These are phyloP conservation scores for Globisporangium parvum DNA, from an alignment of 352 stramenopile species.

Conservation along the genomic window DNA sequence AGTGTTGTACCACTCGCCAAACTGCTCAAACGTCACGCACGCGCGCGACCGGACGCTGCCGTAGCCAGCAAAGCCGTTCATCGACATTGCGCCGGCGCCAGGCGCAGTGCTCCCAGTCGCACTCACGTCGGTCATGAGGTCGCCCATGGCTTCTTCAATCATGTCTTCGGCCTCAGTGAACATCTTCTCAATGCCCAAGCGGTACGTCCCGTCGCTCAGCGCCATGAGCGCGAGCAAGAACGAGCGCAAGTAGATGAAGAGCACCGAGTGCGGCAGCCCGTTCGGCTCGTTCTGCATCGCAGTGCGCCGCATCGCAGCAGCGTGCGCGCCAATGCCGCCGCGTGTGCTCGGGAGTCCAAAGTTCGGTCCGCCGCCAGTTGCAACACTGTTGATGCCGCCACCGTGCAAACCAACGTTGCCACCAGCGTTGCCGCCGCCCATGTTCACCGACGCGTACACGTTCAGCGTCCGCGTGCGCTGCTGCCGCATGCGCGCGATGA, in stretches of 20 bases:
- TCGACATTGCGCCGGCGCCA: conserved; percentile 9
- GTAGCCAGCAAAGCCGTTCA: conserved; percentile 48
- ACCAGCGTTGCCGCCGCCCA: conserved; percentile 16
- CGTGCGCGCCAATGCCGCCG: conserved; percentile 19
- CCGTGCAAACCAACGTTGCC: conserved; percentile 22
- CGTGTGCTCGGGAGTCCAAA: conserved; percentile 61
- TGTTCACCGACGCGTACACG: conserved; percentile 45
- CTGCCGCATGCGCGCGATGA: conserved; percentile 81
- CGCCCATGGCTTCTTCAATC: conserved; percentile 80
- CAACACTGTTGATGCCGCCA: conserved; percentile 36
- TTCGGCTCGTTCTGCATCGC: conserved; percentile 40
- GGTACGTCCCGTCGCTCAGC: conserved; percentile 79
- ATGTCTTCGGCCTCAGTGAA: conserved; percentile 83
- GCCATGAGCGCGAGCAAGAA: conserved; percentile 83
- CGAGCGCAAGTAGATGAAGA: conserved; percentile 84
- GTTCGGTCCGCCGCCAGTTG: conserved; percentile 34
- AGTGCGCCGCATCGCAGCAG: conserved; percentile 29
- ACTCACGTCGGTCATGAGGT: conserved; percentile 77
- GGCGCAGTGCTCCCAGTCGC: conserved; percentile 27
- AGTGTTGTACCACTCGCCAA: conserved; percentile 88
- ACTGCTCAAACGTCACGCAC: conserved; percentile 87
- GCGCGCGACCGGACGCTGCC: conserved; percentile 56
- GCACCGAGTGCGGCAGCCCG: conserved; percentile 66
- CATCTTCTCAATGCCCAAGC: conserved; percentile 80
- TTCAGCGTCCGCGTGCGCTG: conserved; percentile 67